A percentile compares a stretch with the other conserved stretches of the same genome.
phyloP scores from a whole-genome alignment of 352 stramenopile species.

The Plasmopara muralis region DNA sequence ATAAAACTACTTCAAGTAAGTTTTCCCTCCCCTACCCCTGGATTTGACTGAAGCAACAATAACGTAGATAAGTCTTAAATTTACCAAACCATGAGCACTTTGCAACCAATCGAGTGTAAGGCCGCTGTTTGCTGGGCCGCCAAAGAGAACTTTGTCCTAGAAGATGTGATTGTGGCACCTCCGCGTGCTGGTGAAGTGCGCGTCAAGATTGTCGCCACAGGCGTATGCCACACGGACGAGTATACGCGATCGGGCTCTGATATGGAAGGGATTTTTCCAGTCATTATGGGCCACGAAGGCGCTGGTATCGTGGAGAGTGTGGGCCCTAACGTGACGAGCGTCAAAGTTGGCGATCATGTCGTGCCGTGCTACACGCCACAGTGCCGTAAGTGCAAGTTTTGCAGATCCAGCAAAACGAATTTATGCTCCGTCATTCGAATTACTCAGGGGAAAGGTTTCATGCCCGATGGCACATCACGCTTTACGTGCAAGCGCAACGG shows the following conservation, averaged over 20 bases:
- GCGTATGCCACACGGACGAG: conserved; percentile 85
- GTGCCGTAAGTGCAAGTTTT: conserved; percentile 88
- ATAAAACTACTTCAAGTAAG: too few species aligned
- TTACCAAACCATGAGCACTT: conserved; percentile 32
- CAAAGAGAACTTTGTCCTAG: conserved; percentile 78
- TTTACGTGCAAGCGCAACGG: conserved; percentile 86
- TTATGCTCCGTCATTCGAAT: conserved; percentile 78
- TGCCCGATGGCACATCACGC: conserved; percentile 76
- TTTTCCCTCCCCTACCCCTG: too few species aligned
- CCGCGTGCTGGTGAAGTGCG: conserved; percentile 69
- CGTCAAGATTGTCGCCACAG: conserved; percentile 79
- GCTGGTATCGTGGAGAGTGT: conserved; percentile 82
- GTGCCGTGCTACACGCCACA: conserved; percentile 95
- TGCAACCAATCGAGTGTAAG: conserved; percentile 83
- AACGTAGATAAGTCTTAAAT: too few species aligned
- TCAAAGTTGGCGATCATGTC: conserved; percentile 88
- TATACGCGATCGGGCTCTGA: conserved; percentile 79
- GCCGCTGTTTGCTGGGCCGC: conserved; percentile 83
- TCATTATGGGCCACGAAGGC: conserved; percentile 84
- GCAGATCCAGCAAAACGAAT: conserved; percentile 84
- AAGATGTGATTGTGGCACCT: conserved; percentile 71
- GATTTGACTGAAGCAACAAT: too few species aligned
- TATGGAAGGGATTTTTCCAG: conserved; percentile 77
- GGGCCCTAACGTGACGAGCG: conserved; percentile 59
- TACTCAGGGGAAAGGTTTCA: conserved; percentile 70